Percentiles rank a stretch among this genome's conserved stretches.
phyloP scores from a whole-genome alignment of 768 basidiomycete genomes.

The Boletus reticuloceps region DNA sequence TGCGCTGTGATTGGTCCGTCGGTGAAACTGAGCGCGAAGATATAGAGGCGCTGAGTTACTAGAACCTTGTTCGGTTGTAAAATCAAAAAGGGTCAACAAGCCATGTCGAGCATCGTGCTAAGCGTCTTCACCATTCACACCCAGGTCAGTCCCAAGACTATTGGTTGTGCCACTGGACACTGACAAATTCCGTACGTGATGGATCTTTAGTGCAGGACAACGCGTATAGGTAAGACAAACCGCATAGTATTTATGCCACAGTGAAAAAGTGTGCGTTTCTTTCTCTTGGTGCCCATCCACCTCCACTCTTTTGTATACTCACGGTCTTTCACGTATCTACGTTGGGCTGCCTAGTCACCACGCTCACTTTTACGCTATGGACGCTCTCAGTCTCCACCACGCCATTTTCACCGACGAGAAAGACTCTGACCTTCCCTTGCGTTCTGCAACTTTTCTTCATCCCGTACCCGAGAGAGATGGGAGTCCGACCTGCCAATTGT shows the following conservation, averaged over 20 bases:
- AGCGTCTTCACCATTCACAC: not conserved
- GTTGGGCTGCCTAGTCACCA: conserved; percentile 9
- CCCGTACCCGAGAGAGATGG: conserved; percentile 11
- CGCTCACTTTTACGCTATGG: conserved; percentile 41
- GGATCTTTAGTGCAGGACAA: conserved; percentile 5
- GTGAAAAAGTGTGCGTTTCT: conserved; percentile 12
- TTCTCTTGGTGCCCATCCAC: conserved; percentile 6
- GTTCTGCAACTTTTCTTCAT: conserved; percentile 22
- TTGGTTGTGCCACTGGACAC: not conserved
- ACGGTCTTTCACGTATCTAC: conserved; percentile 12
- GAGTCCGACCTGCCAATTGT: conserved; percentile 14
- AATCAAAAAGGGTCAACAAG: conserved; percentile 16
- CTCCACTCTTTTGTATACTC: conserved; percentile 3
- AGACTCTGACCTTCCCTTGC: conserved; percentile 12
- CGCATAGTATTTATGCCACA: conserved; percentile 13
- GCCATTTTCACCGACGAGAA: conserved; percentile 43
- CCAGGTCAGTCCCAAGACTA: conserved; percentile 10
- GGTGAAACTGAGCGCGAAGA: conserved; percentile 10
- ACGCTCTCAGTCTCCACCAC: conserved; percentile 58
- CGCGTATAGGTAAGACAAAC: conserved; percentile 2
- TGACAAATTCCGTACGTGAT: conserved; percentile 11
- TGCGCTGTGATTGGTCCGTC: conserved; percentile 17
- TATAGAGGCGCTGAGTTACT: not conserved
- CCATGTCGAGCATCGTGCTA: conserved; percentile 1
- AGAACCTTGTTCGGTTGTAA: conserved; percentile 14